Conservation (phyloP, 2,329 filamentous ascomycete species). For the Pseudohalonectria lignicola region DNA sequence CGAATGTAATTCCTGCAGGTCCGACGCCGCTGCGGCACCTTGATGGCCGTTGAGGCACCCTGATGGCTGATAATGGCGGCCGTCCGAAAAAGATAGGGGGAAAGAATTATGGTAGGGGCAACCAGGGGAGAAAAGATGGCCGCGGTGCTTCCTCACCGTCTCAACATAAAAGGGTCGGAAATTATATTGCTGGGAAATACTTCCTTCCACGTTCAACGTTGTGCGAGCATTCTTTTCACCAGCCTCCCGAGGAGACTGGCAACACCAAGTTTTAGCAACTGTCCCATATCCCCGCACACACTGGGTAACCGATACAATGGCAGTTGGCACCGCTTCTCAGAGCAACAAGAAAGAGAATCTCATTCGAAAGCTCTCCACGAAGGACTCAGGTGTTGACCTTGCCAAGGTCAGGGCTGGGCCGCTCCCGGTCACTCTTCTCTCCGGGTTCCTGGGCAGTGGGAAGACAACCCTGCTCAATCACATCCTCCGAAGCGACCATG, state of each 20-base stretch:
- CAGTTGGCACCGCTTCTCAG: too few relatives aligned
- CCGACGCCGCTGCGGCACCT: not conserved
- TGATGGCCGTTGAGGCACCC: not conserved
- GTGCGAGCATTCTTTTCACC: too few relatives aligned
- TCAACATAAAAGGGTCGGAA: not conserved
- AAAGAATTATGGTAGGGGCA: not conserved
- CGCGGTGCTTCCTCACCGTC: not conserved
- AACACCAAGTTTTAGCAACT: too few relatives aligned
- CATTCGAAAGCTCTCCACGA: too few relatives aligned
- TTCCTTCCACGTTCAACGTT: too few relatives aligned
- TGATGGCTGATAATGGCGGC: not conserved
- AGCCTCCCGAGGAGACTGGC: too few relatives aligned
- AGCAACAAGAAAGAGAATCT: too few relatives aligned
- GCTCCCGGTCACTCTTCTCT: constrained; percentile 49
- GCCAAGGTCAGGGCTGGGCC: constrained; percentile 10
- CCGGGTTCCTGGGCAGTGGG: constrained; percentile 53
- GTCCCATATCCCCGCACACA: too few relatives aligned
- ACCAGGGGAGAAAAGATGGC: not conserved
- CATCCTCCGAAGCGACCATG: constrained; percentile 56
- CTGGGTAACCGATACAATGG: too few relatives aligned
- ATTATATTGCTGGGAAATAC: not conserved
- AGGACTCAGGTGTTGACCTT: not conserved
- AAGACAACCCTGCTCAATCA: constrained; percentile 63
- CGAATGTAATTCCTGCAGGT: not conserved
- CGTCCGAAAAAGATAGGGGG: not conserved